phyloP scores from a whole-genome alignment of 306 rosid genomes.

The Inga leiocalycina region DNA sequence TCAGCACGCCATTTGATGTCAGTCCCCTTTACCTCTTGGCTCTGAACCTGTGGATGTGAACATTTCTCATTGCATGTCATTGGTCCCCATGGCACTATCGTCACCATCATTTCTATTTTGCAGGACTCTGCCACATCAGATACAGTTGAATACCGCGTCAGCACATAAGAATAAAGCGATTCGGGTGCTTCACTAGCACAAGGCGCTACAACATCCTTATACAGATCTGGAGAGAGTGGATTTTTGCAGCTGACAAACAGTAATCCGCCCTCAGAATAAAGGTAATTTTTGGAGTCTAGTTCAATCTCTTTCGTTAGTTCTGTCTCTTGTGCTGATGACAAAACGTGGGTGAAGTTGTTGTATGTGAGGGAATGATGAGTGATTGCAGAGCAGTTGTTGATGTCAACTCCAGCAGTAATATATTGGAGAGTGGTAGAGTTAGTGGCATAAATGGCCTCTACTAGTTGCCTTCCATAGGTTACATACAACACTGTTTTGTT shows the following conservation, averaged over 20 bases:
- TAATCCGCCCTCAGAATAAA: neutral
- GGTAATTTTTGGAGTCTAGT: neutral
- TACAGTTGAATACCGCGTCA: neutral
- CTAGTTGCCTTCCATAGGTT: neutral
- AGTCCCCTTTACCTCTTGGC: conserved; percentile 12
- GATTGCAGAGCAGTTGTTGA: neutral
- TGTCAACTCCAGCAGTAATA: neutral
- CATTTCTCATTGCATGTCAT: conserved; percentile 6
- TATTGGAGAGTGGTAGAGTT: neutral
- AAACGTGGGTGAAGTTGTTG: neutral
- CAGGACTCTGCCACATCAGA: conserved; percentile 2
- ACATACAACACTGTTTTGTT: neutral
- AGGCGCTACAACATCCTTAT: neutral
- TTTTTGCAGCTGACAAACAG: neutral
- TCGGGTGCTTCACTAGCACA: neutral
- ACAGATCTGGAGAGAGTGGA: neutral
- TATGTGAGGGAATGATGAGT: neutral
- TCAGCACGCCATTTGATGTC: conserved; percentile 9
- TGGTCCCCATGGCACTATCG: neutral
- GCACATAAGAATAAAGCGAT: neutral
- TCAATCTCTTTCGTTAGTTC: neutral
- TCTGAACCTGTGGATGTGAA: neutral
- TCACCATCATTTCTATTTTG: conserved; percentile 5
- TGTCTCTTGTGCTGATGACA: neutral
- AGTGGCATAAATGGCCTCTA: neutral